Percentiles rank a stretch among this genome's conserved stretches.
These are phyloP conservation scores for Polychytrium aggregatum DNA, from an alignment of 192 early-diverging fungal genomes.

Conservation along the genomic window DNA sequence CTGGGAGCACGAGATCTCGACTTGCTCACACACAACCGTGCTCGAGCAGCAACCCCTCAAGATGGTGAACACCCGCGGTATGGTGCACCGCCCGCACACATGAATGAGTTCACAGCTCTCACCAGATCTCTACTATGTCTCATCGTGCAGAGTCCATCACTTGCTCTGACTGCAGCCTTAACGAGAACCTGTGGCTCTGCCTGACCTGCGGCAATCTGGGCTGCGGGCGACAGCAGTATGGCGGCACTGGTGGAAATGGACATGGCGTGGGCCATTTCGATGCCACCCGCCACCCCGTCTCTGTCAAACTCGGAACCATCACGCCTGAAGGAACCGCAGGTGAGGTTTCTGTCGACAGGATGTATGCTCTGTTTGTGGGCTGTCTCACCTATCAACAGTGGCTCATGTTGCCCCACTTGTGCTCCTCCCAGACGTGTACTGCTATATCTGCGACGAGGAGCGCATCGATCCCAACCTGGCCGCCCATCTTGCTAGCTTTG, in stretches of 20 bases:
- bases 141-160: too few relatives aligned
- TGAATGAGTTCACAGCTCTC: too few relatives aligned
- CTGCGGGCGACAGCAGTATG: conserved; percentile 89
- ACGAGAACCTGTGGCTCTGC: conserved; percentile 93
- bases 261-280: conserved; percentile 83
- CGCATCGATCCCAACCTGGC: conserved; percentile 66
- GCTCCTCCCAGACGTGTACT: conserved; percentile 65
- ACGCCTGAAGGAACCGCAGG: conserved; percentile 92
- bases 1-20: conserved; percentile 75
- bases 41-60: conserved; percentile 53
- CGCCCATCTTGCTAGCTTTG: conserved; percentile 70
- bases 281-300: conserved; percentile 66
- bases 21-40: conserved; percentile 67
- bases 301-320: conserved; percentile 91
- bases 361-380: too few relatives aligned
- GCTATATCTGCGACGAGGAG: conserved; percentile 77
- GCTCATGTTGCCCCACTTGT: too few relatives aligned
- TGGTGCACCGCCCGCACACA: too few relatives aligned
- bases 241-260: conserved; percentile 84
- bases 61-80: conserved; percentile 21
- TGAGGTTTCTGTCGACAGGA: too few relatives aligned
- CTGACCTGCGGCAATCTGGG: conserved; percentile 85
- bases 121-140: too few relatives aligned
- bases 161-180: conserved; percentile 73
- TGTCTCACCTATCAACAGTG: too few relatives aligned